These are phyloP conservation scores for Tolypocladium ovalisporum DNA, from an alignment of 2,329 filamentous ascomycete species.

Conservation along the genomic window DNA sequence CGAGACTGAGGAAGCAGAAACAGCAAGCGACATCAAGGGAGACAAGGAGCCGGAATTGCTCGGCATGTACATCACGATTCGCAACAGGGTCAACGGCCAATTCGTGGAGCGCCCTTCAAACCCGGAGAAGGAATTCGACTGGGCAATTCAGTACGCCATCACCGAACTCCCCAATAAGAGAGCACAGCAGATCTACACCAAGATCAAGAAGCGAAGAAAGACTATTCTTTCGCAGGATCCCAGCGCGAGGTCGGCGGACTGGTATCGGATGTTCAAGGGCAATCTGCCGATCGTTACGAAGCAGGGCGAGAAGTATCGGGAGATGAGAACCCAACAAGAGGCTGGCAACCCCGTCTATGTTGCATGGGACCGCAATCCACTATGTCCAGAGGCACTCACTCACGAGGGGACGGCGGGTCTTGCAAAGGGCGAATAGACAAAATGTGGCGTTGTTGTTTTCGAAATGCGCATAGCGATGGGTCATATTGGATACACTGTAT, in stretches of 20 bases:
- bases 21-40: background rate
- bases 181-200: constrained; percentile 41
- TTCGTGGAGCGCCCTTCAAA: constrained; percentile 48
- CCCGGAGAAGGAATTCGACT: constrained; percentile 34
- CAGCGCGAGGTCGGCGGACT: constrained; percentile 26
- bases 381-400: constrained; percentile 2
- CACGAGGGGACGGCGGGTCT: background rate
- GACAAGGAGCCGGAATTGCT: constrained; percentile 17
- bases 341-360: constrained; percentile 33
- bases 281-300: constrained; percentile 29
- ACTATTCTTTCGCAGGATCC: constrained; percentile 31
- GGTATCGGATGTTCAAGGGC: constrained; percentile 36
- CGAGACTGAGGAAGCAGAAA: background rate
- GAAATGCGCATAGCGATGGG: background rate
- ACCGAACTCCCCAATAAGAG: constrained; percentile 42
- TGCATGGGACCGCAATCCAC: constrained; percentile 27
- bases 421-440: background rate
- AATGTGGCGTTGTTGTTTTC: background rate
- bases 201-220: constrained; percentile 44
- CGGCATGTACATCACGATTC: constrained; percentile 60
- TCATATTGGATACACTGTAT: background rate
- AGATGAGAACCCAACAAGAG: constrained; percentile 40
- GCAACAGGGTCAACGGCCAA: constrained; percentile 59
- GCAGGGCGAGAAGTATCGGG: constrained; percentile 48
- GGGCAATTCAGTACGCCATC: constrained; percentile 72